Percentiles rank a stretch among this genome's conserved stretches.
These are phyloP conservation scores for Citrus glauca DNA, from an alignment of 345 rosid species.

Conservation along the genomic window DNA sequence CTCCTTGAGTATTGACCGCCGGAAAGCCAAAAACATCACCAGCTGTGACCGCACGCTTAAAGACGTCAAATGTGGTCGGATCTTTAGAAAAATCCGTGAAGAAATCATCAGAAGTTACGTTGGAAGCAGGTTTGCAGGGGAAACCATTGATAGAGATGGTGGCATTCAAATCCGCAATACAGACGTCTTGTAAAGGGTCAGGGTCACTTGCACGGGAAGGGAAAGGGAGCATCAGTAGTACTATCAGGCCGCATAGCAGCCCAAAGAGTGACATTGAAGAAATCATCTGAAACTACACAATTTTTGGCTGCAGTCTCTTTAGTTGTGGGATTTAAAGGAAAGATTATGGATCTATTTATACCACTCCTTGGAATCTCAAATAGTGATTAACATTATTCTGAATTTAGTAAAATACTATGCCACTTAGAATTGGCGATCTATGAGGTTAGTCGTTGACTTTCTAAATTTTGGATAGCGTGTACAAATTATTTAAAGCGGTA, in stretches of 20 bases:
- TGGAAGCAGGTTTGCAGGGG: slow-evolving; percentile 56
- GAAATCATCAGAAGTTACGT: slow-evolving; percentile 55
- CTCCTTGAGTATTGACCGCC: slow-evolving; percentile 57
- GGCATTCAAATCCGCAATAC: slow-evolving; percentile 47
- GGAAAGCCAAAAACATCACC: slow-evolving; percentile 58
- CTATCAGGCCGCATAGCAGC: slow-evolving; percentile 7
- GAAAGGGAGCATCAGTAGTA: slow-evolving; percentile 31
- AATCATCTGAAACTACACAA: neutral
- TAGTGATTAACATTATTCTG: too few relatives aligned
- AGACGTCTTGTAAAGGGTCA: slow-evolving; percentile 66
- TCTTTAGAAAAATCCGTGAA: slow-evolving; percentile 53
- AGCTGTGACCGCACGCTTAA: slow-evolving; percentile 22
- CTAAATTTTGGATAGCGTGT: too few relatives aligned
- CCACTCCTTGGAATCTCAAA: too few relatives aligned
- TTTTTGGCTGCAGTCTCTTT: too few relatives aligned
- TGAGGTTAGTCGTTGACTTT: neutral
- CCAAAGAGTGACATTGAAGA: neutral
- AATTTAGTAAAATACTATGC: too few relatives aligned
- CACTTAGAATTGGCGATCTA: too few relatives aligned
- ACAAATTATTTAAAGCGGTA: too few relatives aligned
- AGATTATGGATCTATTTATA: too few relatives aligned
- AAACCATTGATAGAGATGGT: slow-evolving; percentile 54
- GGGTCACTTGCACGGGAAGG: slow-evolving; percentile 47
- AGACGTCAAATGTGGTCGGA: slow-evolving; percentile 35
- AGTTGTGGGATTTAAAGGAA: too few relatives aligned